A percentile compares a stretch with the other conserved stretches of the same genome.
Conservation (phyloP, 164 flowering plant genomes). For the Nelumbo lutea region DNA sequence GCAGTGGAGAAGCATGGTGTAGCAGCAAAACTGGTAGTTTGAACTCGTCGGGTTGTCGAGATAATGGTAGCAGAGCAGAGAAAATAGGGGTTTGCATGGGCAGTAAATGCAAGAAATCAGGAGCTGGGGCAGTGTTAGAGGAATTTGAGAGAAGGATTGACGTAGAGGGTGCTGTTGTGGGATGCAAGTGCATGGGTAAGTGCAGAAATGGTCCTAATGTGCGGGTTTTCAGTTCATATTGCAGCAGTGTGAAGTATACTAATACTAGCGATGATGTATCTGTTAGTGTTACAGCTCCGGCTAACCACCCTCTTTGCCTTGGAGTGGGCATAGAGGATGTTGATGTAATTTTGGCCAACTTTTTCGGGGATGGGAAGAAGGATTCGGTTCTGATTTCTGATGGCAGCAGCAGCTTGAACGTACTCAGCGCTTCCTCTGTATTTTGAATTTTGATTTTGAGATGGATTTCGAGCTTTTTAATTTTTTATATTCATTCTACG, state of each 20-base stretch:
- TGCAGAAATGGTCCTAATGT: slow-evolving; percentile 79
- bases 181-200: slow-evolving; percentile 93
- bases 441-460: no score
- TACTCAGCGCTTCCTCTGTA: no score
- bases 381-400: slow-evolving; percentile 10
- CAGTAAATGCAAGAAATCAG: slow-evolving; percentile 74
- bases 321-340: slow-evolving; percentile 61
- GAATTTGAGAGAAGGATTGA: slow-evolving; percentile 51
- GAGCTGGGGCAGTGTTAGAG: slow-evolving; percentile 47
- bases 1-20: slow-evolving; percentile 7
- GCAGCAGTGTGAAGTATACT: no score
- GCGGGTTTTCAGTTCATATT: slow-evolving; percentile 28
- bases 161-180: slow-evolving; percentile 51
- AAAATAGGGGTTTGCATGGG: slow-evolving; percentile 92
- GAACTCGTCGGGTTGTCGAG: neutral
- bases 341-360: slow-evolving; percentile 33
- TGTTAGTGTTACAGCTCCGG: slow-evolving; percentile 19
- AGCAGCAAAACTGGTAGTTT: neutral
- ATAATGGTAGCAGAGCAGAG: slow-evolving; percentile 7
- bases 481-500: no score
- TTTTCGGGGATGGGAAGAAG: slow-evolving; percentile 20
- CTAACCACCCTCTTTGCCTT: slow-evolving; percentile 29
- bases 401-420: no score
- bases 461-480: no score
- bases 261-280: slow-evolving; percentile 15